phyloP scores from a whole-genome alignment of 306 rosid genomes.

The Dryas drummondii region DNA sequence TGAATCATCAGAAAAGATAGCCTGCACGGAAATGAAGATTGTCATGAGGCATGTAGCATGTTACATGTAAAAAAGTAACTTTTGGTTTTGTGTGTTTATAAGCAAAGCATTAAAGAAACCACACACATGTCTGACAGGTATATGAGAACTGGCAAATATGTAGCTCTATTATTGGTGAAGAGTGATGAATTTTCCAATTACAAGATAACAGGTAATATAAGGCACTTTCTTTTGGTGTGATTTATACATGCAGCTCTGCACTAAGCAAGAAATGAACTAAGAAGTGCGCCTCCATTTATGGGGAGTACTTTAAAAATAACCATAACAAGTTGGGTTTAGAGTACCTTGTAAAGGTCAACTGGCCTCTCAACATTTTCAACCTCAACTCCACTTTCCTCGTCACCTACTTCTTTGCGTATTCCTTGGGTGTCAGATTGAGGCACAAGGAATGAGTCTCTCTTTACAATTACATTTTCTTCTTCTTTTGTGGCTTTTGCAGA shows the following conservation, averaged over 20 bases:
- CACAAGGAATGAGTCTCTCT: conserved; percentile 29
- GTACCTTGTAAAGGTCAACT: conserved; percentile 94
- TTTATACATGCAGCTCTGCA: background rate
- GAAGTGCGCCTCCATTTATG: too few relatives aligned
- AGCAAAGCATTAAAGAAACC: background rate
- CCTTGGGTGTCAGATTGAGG: conserved; percentile 45
- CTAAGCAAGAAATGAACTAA: too few relatives aligned
- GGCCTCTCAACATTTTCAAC: conserved; percentile 90
- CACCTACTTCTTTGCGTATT: conserved; percentile 31
- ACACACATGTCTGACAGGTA: too few relatives aligned
- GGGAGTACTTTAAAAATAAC: background rate
- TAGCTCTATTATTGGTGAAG: too few relatives aligned
- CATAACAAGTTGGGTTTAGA: background rate
- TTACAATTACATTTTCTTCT: conserved; percentile 46
- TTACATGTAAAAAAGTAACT: conserved; percentile 18
- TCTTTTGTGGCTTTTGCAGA: conserved; percentile 52
- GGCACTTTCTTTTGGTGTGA: too few relatives aligned
- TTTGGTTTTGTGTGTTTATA: conserved; percentile 1
- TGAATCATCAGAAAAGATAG: conserved; percentile 94
- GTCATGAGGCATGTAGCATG: conserved; percentile 9
- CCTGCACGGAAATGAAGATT: conserved; percentile 47
- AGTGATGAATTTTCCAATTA: too few relatives aligned
- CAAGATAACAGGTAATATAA: too few relatives aligned
- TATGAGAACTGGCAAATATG: background rate
- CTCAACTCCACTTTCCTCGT: conserved; percentile 49